These are phyloP conservation scores for Wickerhamiella dianesei DNA, from an alignment of 805 yeast genomes.

Conservation along the genomic window DNA sequence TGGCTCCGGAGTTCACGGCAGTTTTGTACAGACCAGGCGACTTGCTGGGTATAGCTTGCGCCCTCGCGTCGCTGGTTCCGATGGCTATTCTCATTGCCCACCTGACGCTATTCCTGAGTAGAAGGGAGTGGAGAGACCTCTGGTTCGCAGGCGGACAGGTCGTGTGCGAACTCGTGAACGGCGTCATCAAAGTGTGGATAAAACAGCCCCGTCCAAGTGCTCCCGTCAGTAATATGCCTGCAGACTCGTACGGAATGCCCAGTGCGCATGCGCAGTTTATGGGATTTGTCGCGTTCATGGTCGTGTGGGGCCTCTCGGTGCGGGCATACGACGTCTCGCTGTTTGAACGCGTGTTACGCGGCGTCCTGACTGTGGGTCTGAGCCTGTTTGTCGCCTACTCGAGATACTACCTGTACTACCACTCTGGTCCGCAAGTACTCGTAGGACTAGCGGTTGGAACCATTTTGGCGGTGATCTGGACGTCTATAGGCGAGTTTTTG, in stretches of 20 bases:
- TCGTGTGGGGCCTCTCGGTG: constrained; percentile 21
- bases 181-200: constrained; percentile 46
- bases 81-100: constrained; percentile 65
- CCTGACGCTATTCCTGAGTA: constrained; percentile 66
- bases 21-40: constrained; percentile 65
- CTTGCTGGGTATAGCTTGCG: constrained; percentile 43
- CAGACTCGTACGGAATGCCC: constrained; percentile 83
- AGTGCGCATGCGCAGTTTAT: constrained; percentile 93
- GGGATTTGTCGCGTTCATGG: constrained; percentile 50
- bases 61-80: constrained; percentile 68
- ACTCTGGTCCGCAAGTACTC: constrained; percentile 54
- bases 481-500: constrained; percentile 35
- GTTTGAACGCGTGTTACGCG: constrained; percentile 18
- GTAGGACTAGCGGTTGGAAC: constrained; percentile 60
- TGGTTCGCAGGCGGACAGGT: constrained; percentile 79
- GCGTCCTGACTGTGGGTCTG: constrained; percentile 15
- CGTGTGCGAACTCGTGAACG: constrained; percentile 58
- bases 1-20: constrained; percentile 55
- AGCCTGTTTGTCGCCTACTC: constrained; percentile 44
- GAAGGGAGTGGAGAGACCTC: constrained; percentile 78
- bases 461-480: constrained; percentile 45
- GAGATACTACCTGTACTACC: constrained; percentile 68
- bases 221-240: constrained; percentile 22
- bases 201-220: constrained; percentile 59
- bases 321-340: constrained; percentile 5